These are phyloP conservation scores for Beauveria varroae DNA, from an alignment of 2,329 filamentous ascomycete species.

Conservation along the genomic window DNA sequence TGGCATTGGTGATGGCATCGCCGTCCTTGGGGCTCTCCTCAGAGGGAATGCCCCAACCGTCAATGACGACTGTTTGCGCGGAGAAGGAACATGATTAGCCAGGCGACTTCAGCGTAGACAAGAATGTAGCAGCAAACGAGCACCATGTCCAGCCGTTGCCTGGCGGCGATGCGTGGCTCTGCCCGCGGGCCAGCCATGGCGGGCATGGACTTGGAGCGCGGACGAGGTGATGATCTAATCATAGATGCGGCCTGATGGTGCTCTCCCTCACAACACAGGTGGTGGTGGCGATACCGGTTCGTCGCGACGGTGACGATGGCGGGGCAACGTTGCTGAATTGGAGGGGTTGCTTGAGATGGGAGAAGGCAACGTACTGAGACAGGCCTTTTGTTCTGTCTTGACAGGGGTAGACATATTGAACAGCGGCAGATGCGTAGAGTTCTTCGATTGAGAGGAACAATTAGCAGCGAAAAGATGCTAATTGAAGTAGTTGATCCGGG, in stretches of 20 bases:
- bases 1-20: constrained; percentile 88
- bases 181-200: constrained; percentile 6
- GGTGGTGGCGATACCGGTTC: constrained; percentile 6
- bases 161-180: constrained; percentile 44
- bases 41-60: constrained; percentile 90
- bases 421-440: neutral
- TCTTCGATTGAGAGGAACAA: constrained; percentile 1
- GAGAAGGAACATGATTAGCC: constrained; percentile 51
- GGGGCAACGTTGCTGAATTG: constrained; percentile 19
- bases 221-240: neutral
- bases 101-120: constrained; percentile 48
- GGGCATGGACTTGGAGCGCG: neutral
- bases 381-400: constrained; percentile 52
- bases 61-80: constrained; percentile 77
- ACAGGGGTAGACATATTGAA: constrained; percentile 33
- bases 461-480: neutral
- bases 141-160: constrained; percentile 39
- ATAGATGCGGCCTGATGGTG: neutral
- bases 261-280: neutral
- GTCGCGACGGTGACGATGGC: constrained; percentile 12
- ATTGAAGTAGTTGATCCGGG: neutral
- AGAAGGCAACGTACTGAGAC: constrained; percentile 48
- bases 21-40: constrained; percentile 76
- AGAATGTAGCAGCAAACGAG: constrained; percentile 44
- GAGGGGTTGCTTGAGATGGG: constrained; percentile 19